These are phyloP conservation scores for Arthrobotrys musiformis DNA, from an alignment of 2,329 filamentous ascomycete genomes.

Conservation along the genomic window DNA sequence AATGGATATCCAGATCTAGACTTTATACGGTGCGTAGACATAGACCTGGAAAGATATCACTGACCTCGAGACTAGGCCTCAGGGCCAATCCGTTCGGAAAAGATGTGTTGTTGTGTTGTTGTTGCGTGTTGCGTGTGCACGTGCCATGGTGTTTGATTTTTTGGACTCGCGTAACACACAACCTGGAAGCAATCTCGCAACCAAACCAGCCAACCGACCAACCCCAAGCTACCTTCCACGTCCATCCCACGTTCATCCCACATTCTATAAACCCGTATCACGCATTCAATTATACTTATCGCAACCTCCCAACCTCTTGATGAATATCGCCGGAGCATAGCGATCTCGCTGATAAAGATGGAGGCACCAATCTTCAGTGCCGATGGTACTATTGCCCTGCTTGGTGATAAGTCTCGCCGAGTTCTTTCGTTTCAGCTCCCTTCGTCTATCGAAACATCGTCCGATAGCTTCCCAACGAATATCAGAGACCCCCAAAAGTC, in stretches of 20 bases:
- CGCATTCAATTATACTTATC: not conserved
- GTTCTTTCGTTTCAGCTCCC: conserved; percentile 7
- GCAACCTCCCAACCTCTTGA: not conserved
- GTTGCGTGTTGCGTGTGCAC: not conserved
- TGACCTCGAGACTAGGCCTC: too few relatives aligned
- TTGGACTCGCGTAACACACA: not conserved
- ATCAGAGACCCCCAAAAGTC: conserved; percentile 11
- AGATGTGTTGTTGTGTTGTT: not conserved
- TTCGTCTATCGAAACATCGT: not conserved
- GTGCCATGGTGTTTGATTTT: not conserved
- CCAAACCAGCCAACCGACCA: not conserved
- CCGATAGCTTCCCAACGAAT: conserved; percentile 26
- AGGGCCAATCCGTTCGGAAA: too few relatives aligned
- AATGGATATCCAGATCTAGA: too few relatives aligned
- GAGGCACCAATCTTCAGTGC: conserved; percentile 14
- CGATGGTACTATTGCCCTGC: conserved; percentile 1
- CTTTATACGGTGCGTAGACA: too few relatives aligned
- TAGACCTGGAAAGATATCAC: too few relatives aligned
- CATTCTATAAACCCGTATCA: too few relatives aligned
- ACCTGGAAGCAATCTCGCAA: not conserved
- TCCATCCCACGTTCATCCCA: not conserved
- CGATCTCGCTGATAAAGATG: not conserved
- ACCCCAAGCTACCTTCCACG: too few relatives aligned
- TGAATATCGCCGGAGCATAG: not conserved
- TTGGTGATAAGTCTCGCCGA: not conserved